A percentile compares a stretch with the other conserved stretches of the same genome.
Evolutionary conservation across 2,329 filamentous ascomycete species (phyloP).

Genomic region (Myrmaecium sp.): DNA sequence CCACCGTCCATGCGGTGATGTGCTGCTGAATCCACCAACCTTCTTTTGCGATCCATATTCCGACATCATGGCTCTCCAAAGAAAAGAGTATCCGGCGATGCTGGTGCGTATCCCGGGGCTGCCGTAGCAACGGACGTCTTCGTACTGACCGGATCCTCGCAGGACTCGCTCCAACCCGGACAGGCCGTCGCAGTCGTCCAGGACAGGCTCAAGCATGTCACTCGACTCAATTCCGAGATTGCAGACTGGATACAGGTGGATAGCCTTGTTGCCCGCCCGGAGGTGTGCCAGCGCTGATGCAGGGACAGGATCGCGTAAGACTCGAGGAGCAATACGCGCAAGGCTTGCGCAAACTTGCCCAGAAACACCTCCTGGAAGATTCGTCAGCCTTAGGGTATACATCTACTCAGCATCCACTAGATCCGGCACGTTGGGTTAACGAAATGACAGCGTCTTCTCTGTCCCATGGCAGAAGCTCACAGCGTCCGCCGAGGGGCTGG

Average conservation of each 20-base stretch:
- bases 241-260: conserved; percentile 94
- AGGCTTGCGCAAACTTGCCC: conserved; percentile 63
- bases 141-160: conserved; percentile 13
- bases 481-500: conserved; percentile 60
- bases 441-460: conserved; percentile 57
- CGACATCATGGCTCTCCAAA: conserved; percentile 44
- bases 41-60: too few species aligned
- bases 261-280: conserved; percentile 9
- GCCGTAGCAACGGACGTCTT: conserved; percentile 8
- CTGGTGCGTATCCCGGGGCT: conserved; percentile 56
- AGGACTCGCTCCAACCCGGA: conserved; percentile 66
- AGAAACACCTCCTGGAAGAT: conserved; percentile 56
- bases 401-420: conserved; percentile 1
- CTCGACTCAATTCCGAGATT: conserved; percentile 73
- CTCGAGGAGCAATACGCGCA: conserved; percentile 82
- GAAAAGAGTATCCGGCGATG: conserved; percentile 84
- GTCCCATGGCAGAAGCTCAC: conserved; percentile 80
- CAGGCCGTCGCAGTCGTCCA: conserved; percentile 70
- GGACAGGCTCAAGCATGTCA: conserved; percentile 76
- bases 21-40: too few species aligned
- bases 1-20: too few species aligned
- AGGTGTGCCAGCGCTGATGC: conserved; percentile 9
- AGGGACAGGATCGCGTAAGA: conserved; percentile 85
- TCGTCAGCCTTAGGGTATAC: conserved; percentile 74
- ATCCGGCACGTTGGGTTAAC: conserved; percentile 7